Evolutionary conservation across 139 green algal genomes (phyloP), one percentile per base, ranked within the genome.

Genomic region (Chlorella sp.): DNA sequence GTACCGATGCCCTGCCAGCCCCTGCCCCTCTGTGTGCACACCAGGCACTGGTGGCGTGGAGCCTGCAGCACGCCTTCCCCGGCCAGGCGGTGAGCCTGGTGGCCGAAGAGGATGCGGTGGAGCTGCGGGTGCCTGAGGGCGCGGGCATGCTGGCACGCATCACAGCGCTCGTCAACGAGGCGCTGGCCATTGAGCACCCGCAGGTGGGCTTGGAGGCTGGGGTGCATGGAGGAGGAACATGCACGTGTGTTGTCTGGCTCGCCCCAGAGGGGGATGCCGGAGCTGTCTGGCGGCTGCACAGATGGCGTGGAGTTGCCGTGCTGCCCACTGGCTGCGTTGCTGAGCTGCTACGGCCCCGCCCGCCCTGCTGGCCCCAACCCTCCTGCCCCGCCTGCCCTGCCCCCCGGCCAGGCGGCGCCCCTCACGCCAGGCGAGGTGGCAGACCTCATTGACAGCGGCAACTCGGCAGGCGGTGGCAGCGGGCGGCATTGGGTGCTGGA

Each of bases 401-500:
- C 46, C 16, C 28, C 43, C 34, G 41, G 38, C 40, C 51, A 69
- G 46, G 67, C 69, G 41, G 40, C 83, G 3, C 54, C 60, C 41
- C 67, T 91, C 32, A 56, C 67, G 4, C 36, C 46, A 14, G 34
- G 64, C 34, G 46, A 94, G 67, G 81, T 95, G 3, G 69, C 92
- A 26, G 93, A 93, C 41, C 82, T 93, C 0, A 92, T 96, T n/a
- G 96, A 99, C 87, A 70, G 89, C 30, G 95, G 95, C 41, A 60
- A 22, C 20, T 96, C 91, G 20, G 34, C 87, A 34, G 96, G 95
- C 36, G 96, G 96, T 4, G 46, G 88, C 41, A 28, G 75, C 41
- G 95, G 95, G 6, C 80, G 87, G 32, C 94, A 98, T 88, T 99
- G 96, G 96, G 96, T 99, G 76, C 93, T 99, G 72, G 96, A 98